Evolutionary conservation across 352 stramenopile species (phyloP).

Genomic region (Hyaloperonospora brassicae): DNA sequence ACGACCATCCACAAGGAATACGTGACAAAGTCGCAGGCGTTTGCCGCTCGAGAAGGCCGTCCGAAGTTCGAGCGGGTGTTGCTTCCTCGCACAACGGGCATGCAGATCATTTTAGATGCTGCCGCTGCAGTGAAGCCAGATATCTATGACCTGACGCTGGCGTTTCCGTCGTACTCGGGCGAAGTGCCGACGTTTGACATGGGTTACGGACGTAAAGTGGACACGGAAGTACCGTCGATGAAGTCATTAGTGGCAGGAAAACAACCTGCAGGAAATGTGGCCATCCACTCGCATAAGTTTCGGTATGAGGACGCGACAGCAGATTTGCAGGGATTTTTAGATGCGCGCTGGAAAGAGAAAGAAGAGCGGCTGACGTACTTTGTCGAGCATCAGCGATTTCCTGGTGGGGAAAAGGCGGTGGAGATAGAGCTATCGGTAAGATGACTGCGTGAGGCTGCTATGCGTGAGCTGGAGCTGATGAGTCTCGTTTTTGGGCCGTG

Average conservation of each 20-base stretch:
- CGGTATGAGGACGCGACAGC: slow-evolving; percentile 45
- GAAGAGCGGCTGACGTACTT: slow-evolving; percentile 68
- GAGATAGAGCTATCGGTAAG: slow-evolving; percentile 36
- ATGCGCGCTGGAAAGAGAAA: slow-evolving; percentile 68
- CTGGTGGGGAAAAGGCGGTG: slow-evolving; percentile 19
- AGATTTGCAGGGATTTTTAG: slow-evolving; percentile 55
- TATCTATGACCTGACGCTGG: slow-evolving; percentile 92
- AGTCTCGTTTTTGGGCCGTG: slow-evolving; percentile 4
- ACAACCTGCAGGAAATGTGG: slow-evolving; percentile 31
- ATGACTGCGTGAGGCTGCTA: background rate
- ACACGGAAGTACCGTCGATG: slow-evolving; percentile 81
- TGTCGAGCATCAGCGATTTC: slow-evolving; percentile 63
- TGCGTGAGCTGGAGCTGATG: background rate
- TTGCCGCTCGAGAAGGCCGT: slow-evolving; percentile 53
- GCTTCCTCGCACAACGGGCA: slow-evolving; percentile 86
- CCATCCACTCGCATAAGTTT: slow-evolving; percentile 58
- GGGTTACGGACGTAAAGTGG: slow-evolving; percentile 76
- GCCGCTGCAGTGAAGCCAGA: slow-evolving; percentile 78
- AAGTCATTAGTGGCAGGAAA: slow-evolving; percentile 59
- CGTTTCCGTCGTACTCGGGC: slow-evolving; percentile 74
- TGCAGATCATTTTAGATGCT: slow-evolving; percentile 89
- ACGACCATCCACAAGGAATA: slow-evolving; percentile 87
- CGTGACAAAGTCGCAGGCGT: slow-evolving; percentile 85
- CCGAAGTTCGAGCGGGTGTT: slow-evolving; percentile 88
- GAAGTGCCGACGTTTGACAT: slow-evolving; percentile 86